A percentile compares a stretch with the other conserved stretches of the same genome.
These are phyloP conservation scores for Ophiostoma australiae DNA, from an alignment of 2,329 filamentous ascomycete genomes.

Conservation along the genomic window DNA sequence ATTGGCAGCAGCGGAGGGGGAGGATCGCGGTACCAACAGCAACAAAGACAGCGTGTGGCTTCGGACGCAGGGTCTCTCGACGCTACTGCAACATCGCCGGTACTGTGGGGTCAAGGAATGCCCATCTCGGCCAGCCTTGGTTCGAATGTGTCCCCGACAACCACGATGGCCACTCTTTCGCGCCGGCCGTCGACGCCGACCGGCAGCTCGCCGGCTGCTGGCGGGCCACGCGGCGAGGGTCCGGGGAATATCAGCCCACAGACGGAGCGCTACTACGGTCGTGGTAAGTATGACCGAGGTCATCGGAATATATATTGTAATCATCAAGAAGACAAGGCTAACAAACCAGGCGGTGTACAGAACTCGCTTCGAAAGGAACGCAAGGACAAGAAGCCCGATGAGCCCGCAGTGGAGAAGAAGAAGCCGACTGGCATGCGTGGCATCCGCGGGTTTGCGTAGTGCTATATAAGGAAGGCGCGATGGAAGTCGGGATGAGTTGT, in stretches of 20 bases:
- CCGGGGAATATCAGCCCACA: conserved; percentile 37
- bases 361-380: conserved; percentile 46
- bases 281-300: conserved; percentile 42
- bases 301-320: too few relatives aligned
- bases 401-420: conserved; percentile 43
- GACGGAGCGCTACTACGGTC: conserved; percentile 40
- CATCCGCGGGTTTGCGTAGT: conserved; percentile 38
- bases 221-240: conserved; percentile 19
- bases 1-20: conserved; percentile 25
- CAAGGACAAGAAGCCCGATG: conserved; percentile 46
- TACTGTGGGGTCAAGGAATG: conserved; percentile 28
- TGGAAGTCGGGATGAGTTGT: not conserved
- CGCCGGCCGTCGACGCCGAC: conserved; percentile 34
- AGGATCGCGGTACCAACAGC: not conserved
- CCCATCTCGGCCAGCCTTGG: conserved; percentile 34
- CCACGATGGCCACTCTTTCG: conserved; percentile 19
- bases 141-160: conserved; percentile 28
- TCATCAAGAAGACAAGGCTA: not conserved
- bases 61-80: conserved; percentile 44
- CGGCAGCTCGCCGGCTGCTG: not conserved
- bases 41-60: conserved; percentile 38
- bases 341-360: conserved; percentile 42
- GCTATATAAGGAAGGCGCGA: not conserved
- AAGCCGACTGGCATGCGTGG: conserved; percentile 36
- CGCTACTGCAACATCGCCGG: not conserved